Evolutionary conservation across 2,329 filamentous ascomycete species (phyloP).

Genomic region (Trichophyton simii): DNA sequence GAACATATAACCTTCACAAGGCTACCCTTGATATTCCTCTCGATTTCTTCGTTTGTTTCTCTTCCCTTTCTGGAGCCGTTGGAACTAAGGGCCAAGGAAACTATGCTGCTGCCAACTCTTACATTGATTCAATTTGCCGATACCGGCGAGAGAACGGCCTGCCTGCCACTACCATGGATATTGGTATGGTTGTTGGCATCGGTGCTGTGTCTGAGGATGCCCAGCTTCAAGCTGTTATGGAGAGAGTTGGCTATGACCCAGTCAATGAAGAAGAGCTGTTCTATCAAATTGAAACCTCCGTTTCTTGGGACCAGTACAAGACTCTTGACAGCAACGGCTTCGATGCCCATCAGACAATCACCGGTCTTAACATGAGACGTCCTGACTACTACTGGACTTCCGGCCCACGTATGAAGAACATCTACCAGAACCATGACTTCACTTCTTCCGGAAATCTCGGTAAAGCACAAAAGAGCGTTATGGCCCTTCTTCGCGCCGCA

Average conservation of each 20-base stretch:
- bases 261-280: constrained; percentile 16
- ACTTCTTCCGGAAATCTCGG: constrained; percentile 8
- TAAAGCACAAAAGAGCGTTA: constrained; percentile 10
- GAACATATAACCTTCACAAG: constrained; percentile 20
- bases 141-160: constrained; percentile 18
- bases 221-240: constrained; percentile 14
- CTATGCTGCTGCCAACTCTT: constrained; percentile 17
- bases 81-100: constrained; percentile 27
- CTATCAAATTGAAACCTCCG: constrained; percentile 15
- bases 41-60: constrained; percentile 26
- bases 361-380: constrained; percentile 15
- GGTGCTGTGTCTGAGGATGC: constrained; percentile 14
- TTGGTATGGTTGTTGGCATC: constrained; percentile 11
- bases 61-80: constrained; percentile 23
- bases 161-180: constrained; percentile 11
- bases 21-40: constrained; percentile 12
- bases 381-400: constrained; percentile 15
- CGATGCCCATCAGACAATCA: constrained; percentile 16
- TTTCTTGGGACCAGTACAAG: constrained; percentile 9
- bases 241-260: constrained; percentile 16
- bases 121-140: constrained; percentile 15
- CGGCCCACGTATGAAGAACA: constrained; percentile 14
- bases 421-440: constrained; percentile 16
- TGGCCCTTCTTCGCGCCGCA: constrained; percentile 10
- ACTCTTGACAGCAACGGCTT: constrained; percentile 5